These are phyloP conservation scores for Calonectria pauciramosa DNA, from an alignment of 2,329 filamentous ascomycete species.

Conservation along the genomic window DNA sequence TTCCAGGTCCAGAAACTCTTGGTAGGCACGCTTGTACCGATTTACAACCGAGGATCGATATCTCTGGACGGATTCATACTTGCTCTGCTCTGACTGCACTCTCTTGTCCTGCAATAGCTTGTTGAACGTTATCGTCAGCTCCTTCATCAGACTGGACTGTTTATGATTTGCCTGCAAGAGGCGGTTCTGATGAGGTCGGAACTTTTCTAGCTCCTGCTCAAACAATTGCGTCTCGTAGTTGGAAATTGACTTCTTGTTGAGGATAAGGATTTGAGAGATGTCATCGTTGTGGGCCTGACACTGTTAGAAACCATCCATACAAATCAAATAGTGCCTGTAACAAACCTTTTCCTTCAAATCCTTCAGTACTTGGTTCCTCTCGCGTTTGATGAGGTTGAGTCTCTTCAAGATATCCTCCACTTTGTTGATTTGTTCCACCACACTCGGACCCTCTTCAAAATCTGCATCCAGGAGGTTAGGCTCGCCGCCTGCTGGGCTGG, in stretches of 20 bases:
- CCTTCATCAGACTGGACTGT: slow-evolving; percentile 93
- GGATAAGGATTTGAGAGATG: slow-evolving; percentile 95
- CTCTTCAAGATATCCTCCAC: slow-evolving; percentile 95
- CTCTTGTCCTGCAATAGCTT: slow-evolving; percentile 92
- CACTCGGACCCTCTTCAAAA: slow-evolving; percentile 84
- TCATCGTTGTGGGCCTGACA: slow-evolving; percentile 91
- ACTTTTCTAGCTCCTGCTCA: slow-evolving; percentile 97
- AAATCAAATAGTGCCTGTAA: background rate
- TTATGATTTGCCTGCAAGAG: slow-evolving; percentile 96
- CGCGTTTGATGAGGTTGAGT: slow-evolving; percentile 91
- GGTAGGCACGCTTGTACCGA: slow-evolving; percentile 91
- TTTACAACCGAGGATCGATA: slow-evolving; percentile 85
- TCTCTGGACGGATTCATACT: slow-evolving; percentile 89
- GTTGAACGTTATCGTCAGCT: slow-evolving; percentile 89
- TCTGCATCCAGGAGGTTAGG: slow-evolving; percentile 92
- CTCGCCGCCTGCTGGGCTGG: slow-evolving; percentile 74
- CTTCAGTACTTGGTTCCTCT: slow-evolving; percentile 91
- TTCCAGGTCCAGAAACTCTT: slow-evolving; percentile 91
- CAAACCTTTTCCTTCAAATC: slow-evolving; percentile 96
- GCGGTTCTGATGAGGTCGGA: slow-evolving; percentile 90
- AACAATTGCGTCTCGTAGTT: slow-evolving; percentile 95
- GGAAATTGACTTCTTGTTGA: slow-evolving; percentile 97
- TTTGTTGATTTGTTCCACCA: slow-evolving; percentile 88
- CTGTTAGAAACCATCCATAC: slow-evolving; percentile 27
- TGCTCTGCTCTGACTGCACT: slow-evolving; percentile 92